Conservation (phyloP, 2,329 filamentous ascomycete species). For the Claviceps paspali region DNA sequence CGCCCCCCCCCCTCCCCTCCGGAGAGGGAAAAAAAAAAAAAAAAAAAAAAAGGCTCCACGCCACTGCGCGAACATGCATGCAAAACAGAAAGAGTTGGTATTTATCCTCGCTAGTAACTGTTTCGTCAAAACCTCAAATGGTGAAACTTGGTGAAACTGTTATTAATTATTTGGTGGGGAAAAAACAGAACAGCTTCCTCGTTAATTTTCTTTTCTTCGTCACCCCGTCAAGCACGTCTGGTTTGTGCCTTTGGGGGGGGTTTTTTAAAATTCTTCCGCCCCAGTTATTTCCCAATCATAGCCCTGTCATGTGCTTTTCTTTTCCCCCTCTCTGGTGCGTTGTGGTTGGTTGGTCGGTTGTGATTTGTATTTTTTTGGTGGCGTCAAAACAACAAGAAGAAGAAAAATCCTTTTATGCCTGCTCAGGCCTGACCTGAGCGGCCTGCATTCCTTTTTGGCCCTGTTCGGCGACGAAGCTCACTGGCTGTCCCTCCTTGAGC, state of each 20-base stretch:
- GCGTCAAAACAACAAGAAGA: neutral
- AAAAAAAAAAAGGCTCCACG: too few species aligned
- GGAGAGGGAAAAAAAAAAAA: too few species aligned
- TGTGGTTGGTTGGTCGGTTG: too few species aligned
- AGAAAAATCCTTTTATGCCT: neutral
- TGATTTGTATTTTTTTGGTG: neutral
- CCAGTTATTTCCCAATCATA: neutral
- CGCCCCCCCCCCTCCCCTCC: too few species aligned
- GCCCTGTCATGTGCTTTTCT: too few species aligned
- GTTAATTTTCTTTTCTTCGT: conserved; percentile 1
- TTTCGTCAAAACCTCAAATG: conserved; percentile 1
- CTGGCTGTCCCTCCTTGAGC: conserved; percentile 9
- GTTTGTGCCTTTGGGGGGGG: too few species aligned
- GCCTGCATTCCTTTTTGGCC: conserved; percentile 9
- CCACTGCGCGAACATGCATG: too few species aligned
- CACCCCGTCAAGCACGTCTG: too few species aligned
- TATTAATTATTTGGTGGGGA: conserved; percentile 4
- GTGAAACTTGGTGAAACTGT: conserved; percentile 3
- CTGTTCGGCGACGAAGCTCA: conserved; percentile 6
- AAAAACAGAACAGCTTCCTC: conserved; percentile 3
- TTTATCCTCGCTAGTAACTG: conserved; percentile 4
- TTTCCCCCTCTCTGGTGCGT: too few species aligned
- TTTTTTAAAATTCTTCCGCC: too few species aligned
- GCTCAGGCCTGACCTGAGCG: conserved; percentile 12
- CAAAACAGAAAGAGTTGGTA: conserved; percentile 4